Base-by-base conservation (phyloP, 2,329 filamentous ascomycete genomes). In the Nectriaceae sp. region DNA sequence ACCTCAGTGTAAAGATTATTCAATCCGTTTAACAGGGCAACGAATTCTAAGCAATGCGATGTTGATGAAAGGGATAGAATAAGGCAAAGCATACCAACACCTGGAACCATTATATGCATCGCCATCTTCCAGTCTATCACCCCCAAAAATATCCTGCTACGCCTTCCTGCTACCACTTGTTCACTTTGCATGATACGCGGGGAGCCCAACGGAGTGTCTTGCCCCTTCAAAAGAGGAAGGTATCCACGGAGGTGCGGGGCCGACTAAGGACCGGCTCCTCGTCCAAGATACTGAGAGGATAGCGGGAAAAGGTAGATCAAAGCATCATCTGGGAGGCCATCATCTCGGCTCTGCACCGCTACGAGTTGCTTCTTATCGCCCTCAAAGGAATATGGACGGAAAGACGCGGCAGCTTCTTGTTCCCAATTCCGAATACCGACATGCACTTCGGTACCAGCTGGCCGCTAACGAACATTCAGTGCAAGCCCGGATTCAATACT, bases 211-310 rank as follows among this genome's bases (percentile, higher is more conserved):
- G 6, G 24, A 13, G 24, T 29, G 24, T 40, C 29, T 50, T 42
- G 15, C 40, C 21, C 20, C 3, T 44, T 52, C 42, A 13, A 45
- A 60, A 52, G 15, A 55, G 59, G 59, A 22, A 61, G 26, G 59
- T 59, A 29, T 61, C 53, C 59, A 60, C 59, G 57, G 47, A 39
- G 41, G 26, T 13, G 19, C 16, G 6, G 24, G 24, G 24, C 22
- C 21, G 18, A 8, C 11, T 29, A 13, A 6, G 6, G 24, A 43
- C 21, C 29, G 20, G 19, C 29, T 29, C 24, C n/a, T n/a, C n/a
- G n/a, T n/a, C n/a, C n/a, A n/a, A n/a, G n/a, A n/a, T n/a, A n/a
- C n/a, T n/a, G n/a, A n/a, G n/a, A n/a, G n/a, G n/a, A n/a, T n/a
- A n/a, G n/a, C n/a, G n/a, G n/a, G n/a, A n/a, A n/a, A n/a, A n/a